A percentile compares a stretch with the other conserved stretches of the same genome.
Evolutionary conservation across 345 rosid species (phyloP).

Genomic region (Cochlearia excelsa): DNA sequence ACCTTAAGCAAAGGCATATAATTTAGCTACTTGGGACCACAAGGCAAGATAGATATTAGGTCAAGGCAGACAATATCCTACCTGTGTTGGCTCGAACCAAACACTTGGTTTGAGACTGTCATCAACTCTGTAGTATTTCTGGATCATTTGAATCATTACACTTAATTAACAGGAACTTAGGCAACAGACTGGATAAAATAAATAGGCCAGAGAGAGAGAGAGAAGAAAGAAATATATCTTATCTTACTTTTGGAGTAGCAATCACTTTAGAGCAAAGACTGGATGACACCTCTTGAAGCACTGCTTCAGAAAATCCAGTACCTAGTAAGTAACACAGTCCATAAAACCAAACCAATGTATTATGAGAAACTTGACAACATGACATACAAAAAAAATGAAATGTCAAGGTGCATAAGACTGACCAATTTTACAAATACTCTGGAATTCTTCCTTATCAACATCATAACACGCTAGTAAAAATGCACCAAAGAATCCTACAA

Average conservation of each 20-base stretch:
- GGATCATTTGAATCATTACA: slow-evolving; percentile 26
- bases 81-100: slow-evolving; percentile 95
- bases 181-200: neutral
- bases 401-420: slow-evolving; percentile 25
- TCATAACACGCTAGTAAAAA: slow-evolving; percentile 94
- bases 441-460: slow-evolving; percentile 69
- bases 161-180: slow-evolving; percentile 6
- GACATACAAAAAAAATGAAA: neutral
- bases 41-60: neutral
- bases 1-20: slow-evolving; percentile 45
- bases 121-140: slow-evolving; percentile 73
- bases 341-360: neutral
- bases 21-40: neutral
- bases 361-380: too few relatives aligned
- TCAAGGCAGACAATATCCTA: slow-evolving; percentile 49
- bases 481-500: slow-evolving; percentile 82
- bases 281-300: slow-evolving; percentile 78
- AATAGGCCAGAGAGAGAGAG: neutral
- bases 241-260: slow-evolving; percentile 66
- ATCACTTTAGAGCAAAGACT: slow-evolving; percentile 83
- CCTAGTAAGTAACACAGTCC: slow-evolving; percentile 41
- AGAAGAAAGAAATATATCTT: too few relatives aligned
- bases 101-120: slow-evolving; percentile 76
- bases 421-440: slow-evolving; percentile 96
- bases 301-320: slow-evolving; percentile 80